Base-by-base conservation (phyloP, 1,284 basidiomycete genomes). In the Fomitopsis schrenkii region DNA sequence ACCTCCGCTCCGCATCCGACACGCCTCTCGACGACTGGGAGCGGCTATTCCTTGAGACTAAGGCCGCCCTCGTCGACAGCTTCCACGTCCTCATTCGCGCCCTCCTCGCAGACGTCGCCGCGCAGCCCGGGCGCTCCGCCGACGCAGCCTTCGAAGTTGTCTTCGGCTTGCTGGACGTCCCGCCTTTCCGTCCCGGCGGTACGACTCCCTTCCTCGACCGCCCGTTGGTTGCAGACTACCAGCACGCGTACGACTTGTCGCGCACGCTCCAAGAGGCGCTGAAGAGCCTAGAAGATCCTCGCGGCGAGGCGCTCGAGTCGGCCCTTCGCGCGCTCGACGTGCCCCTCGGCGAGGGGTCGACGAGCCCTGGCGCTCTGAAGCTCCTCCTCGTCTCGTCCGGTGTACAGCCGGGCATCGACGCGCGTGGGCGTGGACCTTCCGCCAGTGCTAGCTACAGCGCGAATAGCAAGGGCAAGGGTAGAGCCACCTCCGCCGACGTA, bases 161-260 rank as follows among this genome's bases (percentile, higher is more conserved):
- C 36, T 87, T 87, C 66, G 76, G 82, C 0, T 74, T 91, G 9
- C 74, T 87, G 19, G 81, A 84, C 17, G 63, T 82, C 19, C 73
- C 75, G 1, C 64, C 75, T 2, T 72, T 75, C 5, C 73, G 70
- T 1, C 64, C 63, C n/a, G 63, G 62, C 42, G 60, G 35, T 9
- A 55, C 14, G 4, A 83, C 78, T 8, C 84, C 89, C 1, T 92
- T 88, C 73, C 79, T 90, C 58, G 82, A 90, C 67, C 82, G 81
- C 17, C 71, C 88, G 14, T 77, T 92, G 28, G 71, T 92, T 15
- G 80, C 79, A 10, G 90, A 92, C 68, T 91, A 91, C 71, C 85
- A 91, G 61, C 78, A 85, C 46, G 77, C 84, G 1, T 88, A 90
- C 71, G 78, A 83, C 50, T 74, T 91, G 12, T 78, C 80, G 9